These are phyloP conservation scores for Chrysoporthe puriensis DNA, from an alignment of 2,329 filamentous ascomycete genomes.

Conservation along the genomic window DNA sequence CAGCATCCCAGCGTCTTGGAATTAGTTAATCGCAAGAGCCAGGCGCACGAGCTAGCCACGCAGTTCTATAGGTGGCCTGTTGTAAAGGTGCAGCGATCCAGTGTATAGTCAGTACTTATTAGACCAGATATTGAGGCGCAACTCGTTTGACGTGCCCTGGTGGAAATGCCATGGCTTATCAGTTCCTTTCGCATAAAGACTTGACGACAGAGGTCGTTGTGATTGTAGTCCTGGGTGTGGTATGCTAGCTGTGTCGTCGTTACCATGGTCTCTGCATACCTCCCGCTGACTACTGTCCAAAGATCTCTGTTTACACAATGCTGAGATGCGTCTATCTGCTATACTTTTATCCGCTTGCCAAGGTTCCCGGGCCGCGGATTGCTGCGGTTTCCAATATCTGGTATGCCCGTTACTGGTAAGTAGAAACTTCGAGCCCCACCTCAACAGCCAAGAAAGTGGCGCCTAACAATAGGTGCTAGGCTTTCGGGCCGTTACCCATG, in stretches of 20 bases:
- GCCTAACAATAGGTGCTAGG: not conserved
- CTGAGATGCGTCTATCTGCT: conserved; percentile 9
- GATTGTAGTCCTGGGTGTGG: not conserved
- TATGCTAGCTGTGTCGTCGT: not conserved
- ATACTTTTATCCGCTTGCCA: conserved; percentile 12
- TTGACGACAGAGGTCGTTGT: not conserved
- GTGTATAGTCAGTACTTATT: too few species aligned
- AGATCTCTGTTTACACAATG: conserved; percentile 6
- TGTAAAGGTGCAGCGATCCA: too few species aligned
- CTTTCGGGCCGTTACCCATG: conserved; percentile 11
- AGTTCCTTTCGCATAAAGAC: not conserved
- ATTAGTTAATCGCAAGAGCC: too few species aligned
- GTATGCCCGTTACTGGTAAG: conserved; percentile 19
- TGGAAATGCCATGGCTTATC: not conserved
- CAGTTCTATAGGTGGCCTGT: too few species aligned
- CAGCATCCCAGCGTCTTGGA: too few species aligned
- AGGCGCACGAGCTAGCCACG: too few species aligned
- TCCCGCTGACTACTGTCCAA: not conserved
- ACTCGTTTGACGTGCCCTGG: too few species aligned
- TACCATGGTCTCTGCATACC: not conserved
- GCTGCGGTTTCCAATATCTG: conserved; percentile 14
- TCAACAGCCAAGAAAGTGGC: not conserved
- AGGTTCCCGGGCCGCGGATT: conserved; percentile 9
- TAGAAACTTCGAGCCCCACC: not conserved
- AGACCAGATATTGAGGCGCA: too few species aligned